These are phyloP conservation scores for Ophiognomonia clavigignenti-juglandacearum DNA, from an alignment of 2,329 filamentous ascomycete species.

Conservation along the genomic window DNA sequence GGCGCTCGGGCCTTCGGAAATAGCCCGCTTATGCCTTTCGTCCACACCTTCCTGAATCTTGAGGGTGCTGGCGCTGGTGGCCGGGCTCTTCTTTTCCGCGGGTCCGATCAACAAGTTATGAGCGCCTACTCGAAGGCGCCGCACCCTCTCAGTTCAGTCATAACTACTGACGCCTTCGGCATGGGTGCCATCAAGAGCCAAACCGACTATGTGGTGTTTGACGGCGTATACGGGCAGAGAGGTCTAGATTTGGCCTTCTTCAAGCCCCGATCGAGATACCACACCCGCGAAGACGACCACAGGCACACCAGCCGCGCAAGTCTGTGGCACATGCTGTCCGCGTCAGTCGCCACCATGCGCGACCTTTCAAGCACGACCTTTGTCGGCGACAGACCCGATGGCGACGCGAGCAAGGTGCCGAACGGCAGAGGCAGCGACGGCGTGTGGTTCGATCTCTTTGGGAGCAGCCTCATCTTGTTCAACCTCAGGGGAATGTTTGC, in stretches of 20 bases:
- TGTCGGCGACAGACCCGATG: constrained; percentile 50
- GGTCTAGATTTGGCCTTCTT: constrained; percentile 93
- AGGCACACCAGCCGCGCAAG: constrained; percentile 66
- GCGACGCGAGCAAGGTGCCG: constrained; percentile 54
- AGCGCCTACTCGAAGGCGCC: constrained; percentile 66
- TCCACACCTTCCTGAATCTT: constrained; percentile 87
- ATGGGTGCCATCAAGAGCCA: constrained; percentile 73
- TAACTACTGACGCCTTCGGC: constrained; percentile 81
- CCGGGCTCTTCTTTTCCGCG: constrained; percentile 79
- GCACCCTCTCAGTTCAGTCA: constrained; percentile 78
- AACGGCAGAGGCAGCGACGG: constrained; percentile 64
- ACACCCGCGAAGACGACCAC: constrained; percentile 84
- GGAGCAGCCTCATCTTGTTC: constrained; percentile 72
- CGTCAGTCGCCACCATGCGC: constrained; percentile 69
- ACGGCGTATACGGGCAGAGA: constrained; percentile 70
- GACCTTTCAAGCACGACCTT: constrained; percentile 66
- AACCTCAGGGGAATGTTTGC: constrained; percentile 80
- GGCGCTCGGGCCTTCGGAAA: constrained; percentile 81
- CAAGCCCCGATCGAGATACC: constrained; percentile 78
- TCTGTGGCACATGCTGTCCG: constrained; percentile 94
- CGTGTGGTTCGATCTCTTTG: constrained; percentile 95
- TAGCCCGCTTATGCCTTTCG: constrained; percentile 73
- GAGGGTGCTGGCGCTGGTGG: constrained; percentile 93
- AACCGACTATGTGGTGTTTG: constrained; percentile 86
- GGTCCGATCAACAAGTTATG: constrained; percentile 82